phyloP scores from a whole-genome alignment of 2,329 filamentous ascomycete genomes.

The Coleophoma cylindrospora region DNA sequence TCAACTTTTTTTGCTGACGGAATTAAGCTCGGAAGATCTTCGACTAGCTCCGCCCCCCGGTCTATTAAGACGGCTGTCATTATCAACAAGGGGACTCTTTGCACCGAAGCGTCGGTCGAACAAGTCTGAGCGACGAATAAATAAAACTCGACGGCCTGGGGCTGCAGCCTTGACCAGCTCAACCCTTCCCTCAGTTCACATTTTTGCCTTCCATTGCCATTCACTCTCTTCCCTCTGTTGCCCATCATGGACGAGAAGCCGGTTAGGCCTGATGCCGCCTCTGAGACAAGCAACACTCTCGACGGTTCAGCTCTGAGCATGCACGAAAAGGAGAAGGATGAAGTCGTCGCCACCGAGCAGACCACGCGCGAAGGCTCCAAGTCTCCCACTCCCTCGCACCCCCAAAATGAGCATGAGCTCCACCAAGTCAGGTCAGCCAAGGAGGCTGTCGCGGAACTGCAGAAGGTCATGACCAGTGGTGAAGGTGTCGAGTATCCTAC shows the following conservation, averaged over 20 bases:
- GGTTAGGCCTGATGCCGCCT: conserved; percentile 7
- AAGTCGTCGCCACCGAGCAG: conserved; percentile 1
- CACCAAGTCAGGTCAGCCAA: conserved; percentile 4
- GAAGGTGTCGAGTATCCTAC: conserved; percentile 24
- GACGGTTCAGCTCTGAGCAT: conserved; percentile 10
- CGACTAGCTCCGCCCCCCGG: too few relatives aligned
- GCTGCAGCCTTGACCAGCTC: too few relatives aligned
- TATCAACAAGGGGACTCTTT: too few relatives aligned
- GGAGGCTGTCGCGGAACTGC: conserved; percentile 11
- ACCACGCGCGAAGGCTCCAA: conserved; percentile 5
- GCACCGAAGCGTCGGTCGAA: too few relatives aligned
- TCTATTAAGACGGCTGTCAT: too few relatives aligned
- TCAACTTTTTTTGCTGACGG: too few relatives aligned
- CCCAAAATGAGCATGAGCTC: not conserved
- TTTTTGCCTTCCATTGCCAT: not conserved
- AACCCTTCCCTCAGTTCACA: too few relatives aligned
- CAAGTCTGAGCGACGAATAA: too few relatives aligned
- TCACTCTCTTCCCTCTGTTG: not conserved
- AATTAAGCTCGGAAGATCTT: too few relatives aligned
- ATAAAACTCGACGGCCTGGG: too few relatives aligned
- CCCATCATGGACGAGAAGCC: conserved; percentile 7
- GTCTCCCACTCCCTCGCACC: conserved; percentile 6
- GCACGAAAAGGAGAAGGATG: conserved; percentile 8
- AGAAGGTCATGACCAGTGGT: conserved; percentile 20
- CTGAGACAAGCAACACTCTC: conserved; percentile 13